Evolutionary conservation across 441 rosid species (phyloP).

Genomic region (Breynia disticha): DNA sequence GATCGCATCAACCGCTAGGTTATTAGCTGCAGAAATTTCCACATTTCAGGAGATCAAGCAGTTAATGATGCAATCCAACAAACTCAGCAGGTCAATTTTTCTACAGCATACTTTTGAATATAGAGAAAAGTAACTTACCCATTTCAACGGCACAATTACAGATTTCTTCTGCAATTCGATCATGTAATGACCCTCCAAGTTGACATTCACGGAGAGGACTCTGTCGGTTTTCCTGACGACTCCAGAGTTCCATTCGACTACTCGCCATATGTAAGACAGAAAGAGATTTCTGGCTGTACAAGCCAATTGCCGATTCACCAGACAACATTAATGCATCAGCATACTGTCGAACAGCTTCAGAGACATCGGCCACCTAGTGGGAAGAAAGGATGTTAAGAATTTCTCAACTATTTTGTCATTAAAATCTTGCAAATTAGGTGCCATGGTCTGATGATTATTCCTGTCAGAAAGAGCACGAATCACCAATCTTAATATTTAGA

Average conservation of each 20-base stretch:
- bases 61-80: neutral
- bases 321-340: constrained; percentile 74
- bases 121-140: constrained; percentile 29
- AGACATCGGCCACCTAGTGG: constrained; percentile 79
- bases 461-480: no score
- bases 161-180: constrained; percentile 55
- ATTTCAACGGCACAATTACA: constrained; percentile 61
- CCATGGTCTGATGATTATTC: no score
- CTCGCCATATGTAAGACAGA: constrained; percentile 51
- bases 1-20: constrained; percentile 78
- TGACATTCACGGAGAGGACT: constrained; percentile 20
- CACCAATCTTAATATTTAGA: no score
- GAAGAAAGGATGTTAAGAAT: no score
- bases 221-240: constrained; percentile 37
- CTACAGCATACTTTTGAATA: neutral
- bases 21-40: constrained; percentile 86
- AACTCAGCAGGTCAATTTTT: neutral
- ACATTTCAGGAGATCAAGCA: no score
- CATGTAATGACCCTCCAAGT: constrained; percentile 38
- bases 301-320: constrained; percentile 69
- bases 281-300: constrained; percentile 52
- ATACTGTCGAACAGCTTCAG: constrained; percentile 66
- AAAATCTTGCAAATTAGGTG: no score
- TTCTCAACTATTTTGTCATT: no score
- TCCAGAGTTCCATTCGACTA: constrained; percentile 57